A percentile compares a stretch with the other conserved stretches of the same genome.
Evolutionary conservation across 805 yeast species (phyloP).

Genomic region (Candida vartiovaarae): DNA sequence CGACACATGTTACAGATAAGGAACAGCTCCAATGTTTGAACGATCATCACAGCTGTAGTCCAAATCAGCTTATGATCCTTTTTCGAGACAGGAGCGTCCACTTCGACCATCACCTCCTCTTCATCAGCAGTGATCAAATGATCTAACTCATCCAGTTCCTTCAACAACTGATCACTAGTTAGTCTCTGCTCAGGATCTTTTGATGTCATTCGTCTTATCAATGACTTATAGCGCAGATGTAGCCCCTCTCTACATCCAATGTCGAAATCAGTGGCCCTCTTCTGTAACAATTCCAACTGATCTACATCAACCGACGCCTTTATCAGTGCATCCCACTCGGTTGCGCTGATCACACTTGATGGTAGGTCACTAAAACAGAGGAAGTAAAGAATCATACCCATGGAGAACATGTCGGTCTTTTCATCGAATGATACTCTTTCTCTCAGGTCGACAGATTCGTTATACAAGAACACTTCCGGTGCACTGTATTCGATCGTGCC

Average conservation of each 20-base stretch:
- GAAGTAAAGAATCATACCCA: slow-evolving; percentile 78
- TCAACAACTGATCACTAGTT: slow-evolving; percentile 33
- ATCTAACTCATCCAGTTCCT: slow-evolving; percentile 20
- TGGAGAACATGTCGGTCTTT: slow-evolving; percentile 72
- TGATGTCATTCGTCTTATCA: slow-evolving; percentile 34
- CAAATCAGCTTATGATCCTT: neutral
- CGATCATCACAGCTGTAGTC: neutral
- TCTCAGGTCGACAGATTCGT: neutral
- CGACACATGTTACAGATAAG: neutral
- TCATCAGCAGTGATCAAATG: neutral
- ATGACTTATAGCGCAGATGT: slow-evolving; percentile 26
- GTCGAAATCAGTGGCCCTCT: slow-evolving; percentile 5
- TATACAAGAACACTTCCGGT: slow-evolving; percentile 45
- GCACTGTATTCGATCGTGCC: slow-evolving; percentile 88
- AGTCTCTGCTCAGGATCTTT: slow-evolving; percentile 35
- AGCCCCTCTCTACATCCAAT: slow-evolving; percentile 18
- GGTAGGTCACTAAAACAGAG: slow-evolving; percentile 70
- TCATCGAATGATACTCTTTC: slow-evolving; percentile 47
- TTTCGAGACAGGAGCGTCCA: neutral
- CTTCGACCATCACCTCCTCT: neutral
- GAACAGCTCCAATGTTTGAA: neutral
- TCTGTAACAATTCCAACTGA: neutral
- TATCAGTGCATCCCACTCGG: slow-evolving; percentile 27
- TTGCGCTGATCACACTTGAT: slow-evolving; percentile 28
- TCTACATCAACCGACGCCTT: neutral